Percentiles rank a stretch among this genome's conserved stretches.
phyloP scores from a whole-genome alignment of 140 eudicot species.

The Stevia rebaudiana region DNA sequence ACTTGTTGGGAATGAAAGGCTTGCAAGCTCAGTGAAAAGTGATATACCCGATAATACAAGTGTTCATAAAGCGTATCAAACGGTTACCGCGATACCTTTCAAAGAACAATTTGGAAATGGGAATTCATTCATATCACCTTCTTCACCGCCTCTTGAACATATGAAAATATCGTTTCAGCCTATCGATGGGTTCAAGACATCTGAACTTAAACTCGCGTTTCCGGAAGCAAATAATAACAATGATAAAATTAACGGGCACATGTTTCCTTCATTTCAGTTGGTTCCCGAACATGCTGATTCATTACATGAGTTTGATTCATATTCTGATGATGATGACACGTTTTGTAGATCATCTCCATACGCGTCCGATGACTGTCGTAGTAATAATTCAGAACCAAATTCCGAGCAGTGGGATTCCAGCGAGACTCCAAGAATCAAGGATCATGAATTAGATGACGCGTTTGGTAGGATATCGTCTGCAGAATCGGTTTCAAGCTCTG shows the following conservation, averaged over 20 bases:
- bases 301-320: slow-evolving; percentile 52
- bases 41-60: slow-evolving; percentile 34
- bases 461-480: slow-evolving; percentile 51
- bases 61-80: slow-evolving; percentile 14
- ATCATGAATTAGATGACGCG: slow-evolving; percentile 53
- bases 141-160: slow-evolving; percentile 90
- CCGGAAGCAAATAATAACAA: slow-evolving; percentile 48
- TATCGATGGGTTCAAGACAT: slow-evolving; percentile 51
- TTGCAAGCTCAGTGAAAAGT: slow-evolving; percentile 32
- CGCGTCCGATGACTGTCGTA: slow-evolving; percentile 54
- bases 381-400: slow-evolving; percentile 62
- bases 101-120: slow-evolving; percentile 38
- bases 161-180: slow-evolving; percentile 95
- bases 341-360: slow-evolving; percentile 83
- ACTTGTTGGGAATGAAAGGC: slow-evolving; percentile 39
- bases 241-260: slow-evolving; percentile 40
- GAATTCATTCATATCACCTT: slow-evolving; percentile 40
- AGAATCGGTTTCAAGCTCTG: slow-evolving; percentile 63
- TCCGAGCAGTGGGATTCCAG: slow-evolving; percentile 84
- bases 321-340: slow-evolving; percentile 78
- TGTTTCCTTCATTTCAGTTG: slow-evolving; percentile 87
- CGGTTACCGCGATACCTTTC: slow-evolving; percentile 38
- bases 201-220: slow-evolving; percentile 59
- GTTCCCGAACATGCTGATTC: slow-evolving; percentile 58
- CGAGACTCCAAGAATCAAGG: slow-evolving; percentile 49